Evolutionary conservation across 1,284 basidiomycete species (phyloP), one percentile per base, ranked within the genome.

Genomic region (Caloboletus firmus): DNA sequence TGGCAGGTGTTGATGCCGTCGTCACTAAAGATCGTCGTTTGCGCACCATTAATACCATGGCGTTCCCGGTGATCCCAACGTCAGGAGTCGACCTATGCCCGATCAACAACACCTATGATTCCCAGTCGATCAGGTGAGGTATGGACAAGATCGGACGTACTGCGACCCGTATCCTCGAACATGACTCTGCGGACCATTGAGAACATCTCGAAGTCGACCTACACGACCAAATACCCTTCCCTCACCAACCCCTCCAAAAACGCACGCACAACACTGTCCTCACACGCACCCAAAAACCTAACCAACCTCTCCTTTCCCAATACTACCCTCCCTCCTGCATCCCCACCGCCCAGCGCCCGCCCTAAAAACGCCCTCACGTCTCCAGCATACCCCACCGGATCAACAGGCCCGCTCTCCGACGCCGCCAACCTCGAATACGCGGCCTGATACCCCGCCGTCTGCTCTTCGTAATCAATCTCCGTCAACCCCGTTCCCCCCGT

Each of bases 391-490:
- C 73, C 80, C 10, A 88, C 80, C 1, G 83, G 81, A 67, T 90
- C 88, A 1, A 69, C 72, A 18, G 77, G 73, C 0, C 67, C 69
- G 0, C 69, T 71, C 59, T 88, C 85, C 5, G 90, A 89, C 0
- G 96, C 92, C 0, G 93, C 94, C 11, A 99, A 81, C 44, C 89
- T 84, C 51, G 94, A 95, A 74, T 96, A 99, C 3, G 89, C 87
- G 0, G 91, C 91, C 70, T 99, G 96, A 75, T 98, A 99, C 0
- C 93, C 92, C 5, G 87, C 85, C 9, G 89, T 80, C 66, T 90
- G 88, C 66, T 92, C 96, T 67, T 98, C 95, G 59, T 85, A 87
- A 71, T 98, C 96, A 43, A 96, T 83, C 41, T 84, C 81, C 1
- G 89, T 89, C 34, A 92, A 66, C 0, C 85, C 81, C 45, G 83